Evolutionary conservation across 2,329 filamentous ascomycete genomes (phyloP).

Genomic region (Onygena corvina): DNA sequence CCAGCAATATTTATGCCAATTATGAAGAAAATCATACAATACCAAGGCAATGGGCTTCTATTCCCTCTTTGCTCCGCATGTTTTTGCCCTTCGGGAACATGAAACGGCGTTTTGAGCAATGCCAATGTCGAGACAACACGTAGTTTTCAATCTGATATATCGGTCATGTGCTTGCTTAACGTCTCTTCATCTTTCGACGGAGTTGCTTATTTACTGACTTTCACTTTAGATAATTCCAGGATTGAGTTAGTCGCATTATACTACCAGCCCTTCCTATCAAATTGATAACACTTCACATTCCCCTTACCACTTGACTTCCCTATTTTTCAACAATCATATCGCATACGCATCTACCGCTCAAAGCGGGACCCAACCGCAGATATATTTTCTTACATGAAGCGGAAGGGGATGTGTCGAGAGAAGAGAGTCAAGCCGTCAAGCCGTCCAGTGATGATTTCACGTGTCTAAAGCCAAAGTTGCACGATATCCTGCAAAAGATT

Average conservation of each 20-base stretch:
- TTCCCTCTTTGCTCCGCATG: constrained; percentile 16
- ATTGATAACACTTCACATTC: no score
- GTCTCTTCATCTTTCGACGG: background rate
- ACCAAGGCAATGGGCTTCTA: constrained; percentile 1
- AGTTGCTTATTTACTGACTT: background rate
- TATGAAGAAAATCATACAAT: background rate
- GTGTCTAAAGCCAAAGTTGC: constrained; percentile 37
- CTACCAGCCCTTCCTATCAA: no score
- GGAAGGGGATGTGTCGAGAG: background rate
- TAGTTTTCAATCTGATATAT: constrained; percentile 36
- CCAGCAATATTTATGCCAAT: background rate
- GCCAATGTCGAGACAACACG: constrained; percentile 28
- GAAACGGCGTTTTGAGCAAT: constrained; percentile 24
- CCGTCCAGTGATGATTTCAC: constrained; percentile 29
- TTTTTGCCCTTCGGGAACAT: constrained; percentile 10
- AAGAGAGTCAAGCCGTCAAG: background rate
- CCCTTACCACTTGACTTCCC: no score
- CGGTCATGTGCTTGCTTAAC: background rate
- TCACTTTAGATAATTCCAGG: background rate
- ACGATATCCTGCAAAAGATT: constrained; percentile 29
- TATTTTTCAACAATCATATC: no score
- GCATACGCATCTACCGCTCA: no score
- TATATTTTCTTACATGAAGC: no score
- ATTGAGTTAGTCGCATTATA: background rate
- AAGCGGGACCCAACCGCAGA: no score